Conservation (phyloP, 2,329 filamentous ascomycete species). For the Cladosporium sp. region DNA sequence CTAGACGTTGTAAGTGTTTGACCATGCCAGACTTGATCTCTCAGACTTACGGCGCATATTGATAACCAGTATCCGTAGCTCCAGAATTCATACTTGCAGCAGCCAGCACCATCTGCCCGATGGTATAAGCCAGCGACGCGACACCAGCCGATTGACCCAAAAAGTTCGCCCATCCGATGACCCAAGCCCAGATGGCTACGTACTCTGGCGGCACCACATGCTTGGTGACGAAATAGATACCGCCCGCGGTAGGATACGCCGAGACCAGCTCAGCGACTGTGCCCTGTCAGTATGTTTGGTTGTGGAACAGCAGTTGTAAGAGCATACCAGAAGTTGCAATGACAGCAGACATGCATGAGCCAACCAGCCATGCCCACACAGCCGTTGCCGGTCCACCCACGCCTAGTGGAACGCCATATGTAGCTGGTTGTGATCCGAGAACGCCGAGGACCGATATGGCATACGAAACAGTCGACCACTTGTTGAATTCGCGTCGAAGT, state of each 20-base stretch:
- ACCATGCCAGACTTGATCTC: neutral
- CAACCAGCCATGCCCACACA: conserved; percentile 62
- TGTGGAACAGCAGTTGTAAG: conserved; percentile 1
- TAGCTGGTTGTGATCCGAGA: conserved; percentile 60
- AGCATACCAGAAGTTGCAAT: conserved; percentile 54
- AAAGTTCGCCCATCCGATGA: conserved; percentile 35
- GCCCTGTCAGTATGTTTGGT: neutral
- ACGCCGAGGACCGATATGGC: conserved; percentile 62
- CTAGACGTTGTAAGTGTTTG: conserved; percentile 33
- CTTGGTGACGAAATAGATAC: conserved; percentile 65
- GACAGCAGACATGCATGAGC: conserved; percentile 59
- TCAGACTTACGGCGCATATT: conserved; percentile 52
- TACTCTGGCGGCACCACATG: conserved; percentile 52
- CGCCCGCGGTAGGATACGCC: conserved; percentile 61
- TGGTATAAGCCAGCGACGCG: conserved; percentile 41
- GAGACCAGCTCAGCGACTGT: conserved; percentile 60
- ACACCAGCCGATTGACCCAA: conserved; percentile 51
- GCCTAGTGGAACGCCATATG: conserved; percentile 54
- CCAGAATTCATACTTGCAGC: conserved; percentile 57
- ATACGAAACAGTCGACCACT: conserved; percentile 63
- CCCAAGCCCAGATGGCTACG: conserved; percentile 58
- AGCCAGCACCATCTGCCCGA: conserved; percentile 60
- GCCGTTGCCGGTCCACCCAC: conserved; percentile 59
- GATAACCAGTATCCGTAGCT: conserved; percentile 46
- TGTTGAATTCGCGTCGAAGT: conserved; percentile 58